Conservation (phyloP, 2,329 filamentous ascomycete genomes). For the Fusarium aywerte region DNA sequence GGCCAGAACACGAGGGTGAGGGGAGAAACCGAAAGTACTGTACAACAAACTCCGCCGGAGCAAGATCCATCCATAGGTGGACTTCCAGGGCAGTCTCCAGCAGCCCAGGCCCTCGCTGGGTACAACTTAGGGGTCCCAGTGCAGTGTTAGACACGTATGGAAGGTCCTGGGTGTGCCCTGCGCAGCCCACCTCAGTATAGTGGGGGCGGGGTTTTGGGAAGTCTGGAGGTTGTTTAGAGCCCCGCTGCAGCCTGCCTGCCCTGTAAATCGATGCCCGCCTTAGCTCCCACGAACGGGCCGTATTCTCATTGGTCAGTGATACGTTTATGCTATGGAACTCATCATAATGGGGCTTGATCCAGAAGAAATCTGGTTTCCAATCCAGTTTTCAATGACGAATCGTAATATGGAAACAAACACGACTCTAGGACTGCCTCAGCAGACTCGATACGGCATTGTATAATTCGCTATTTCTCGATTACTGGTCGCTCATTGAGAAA, state of each 20-base stretch:
- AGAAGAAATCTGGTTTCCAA: slow-evolving; percentile 20
- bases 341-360: not conserved
- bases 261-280: slow-evolving; percentile 13
- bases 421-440: not conserved
- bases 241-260: slow-evolving; percentile 6
- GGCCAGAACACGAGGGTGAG: slow-evolving; percentile 5
- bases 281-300: not conserved
- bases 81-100: not conserved
- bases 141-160: not conserved
- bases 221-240: not conserved
- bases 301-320: not conserved
- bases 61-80: not conserved
- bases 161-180: not conserved
- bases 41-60: slow-evolving; percentile 1
- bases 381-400: slow-evolving; percentile 7
- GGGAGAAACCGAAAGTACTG: not conserved
- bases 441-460: not conserved
- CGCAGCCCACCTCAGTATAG: slow-evolving; percentile 17
- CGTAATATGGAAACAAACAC: not conserved
- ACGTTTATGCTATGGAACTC: not conserved
- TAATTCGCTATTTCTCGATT: not conserved
- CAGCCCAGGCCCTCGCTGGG: slow-evolving; percentile 1
- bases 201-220: slow-evolving; percentile 33
- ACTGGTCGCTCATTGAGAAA: not conserved
- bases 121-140: slow-evolving; percentile 3